Evolutionary conservation across 2,329 filamentous ascomycete genomes (phyloP).

Genomic region (Cladophialophora carrionii): DNA sequence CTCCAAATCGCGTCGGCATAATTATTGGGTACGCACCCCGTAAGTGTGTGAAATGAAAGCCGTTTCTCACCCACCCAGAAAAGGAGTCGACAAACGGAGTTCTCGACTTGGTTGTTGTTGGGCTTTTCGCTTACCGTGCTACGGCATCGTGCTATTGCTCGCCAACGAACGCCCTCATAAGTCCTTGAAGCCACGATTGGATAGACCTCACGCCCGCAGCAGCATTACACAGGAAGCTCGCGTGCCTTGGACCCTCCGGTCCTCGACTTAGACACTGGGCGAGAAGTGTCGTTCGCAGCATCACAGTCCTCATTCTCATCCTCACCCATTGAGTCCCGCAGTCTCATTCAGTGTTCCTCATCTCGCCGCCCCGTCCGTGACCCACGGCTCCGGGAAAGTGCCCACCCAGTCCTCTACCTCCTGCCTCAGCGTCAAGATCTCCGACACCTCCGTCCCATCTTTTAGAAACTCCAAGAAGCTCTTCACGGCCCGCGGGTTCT

Average conservation of each 20-base stretch:
- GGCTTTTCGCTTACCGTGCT: neutral
- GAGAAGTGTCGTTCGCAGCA: neutral
- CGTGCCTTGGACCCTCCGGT: neutral
- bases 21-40: too few species aligned
- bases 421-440: conserved; percentile 41
- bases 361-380: conserved; percentile 28
- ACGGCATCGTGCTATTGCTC: neutral
- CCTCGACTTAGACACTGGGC: neutral
- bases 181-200: neutral
- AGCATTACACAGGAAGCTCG: neutral
- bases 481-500: conserved; percentile 42
- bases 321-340: neutral
- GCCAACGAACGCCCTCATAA: neutral
- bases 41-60: too few species aligned
- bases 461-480: conserved; percentile 42
- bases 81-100: neutral
- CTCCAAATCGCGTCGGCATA: neutral
- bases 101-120: neutral
- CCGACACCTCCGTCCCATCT: conserved; percentile 40
- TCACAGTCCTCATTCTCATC: neutral
- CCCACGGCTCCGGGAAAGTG: conserved; percentile 42
- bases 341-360: conserved; percentile 3
- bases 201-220: neutral
- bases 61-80: neutral
- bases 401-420: conserved; percentile 44